Evolutionary conservation across 345 rosid species (phyloP).

Genomic region (Odontarrhena argentea): DNA sequence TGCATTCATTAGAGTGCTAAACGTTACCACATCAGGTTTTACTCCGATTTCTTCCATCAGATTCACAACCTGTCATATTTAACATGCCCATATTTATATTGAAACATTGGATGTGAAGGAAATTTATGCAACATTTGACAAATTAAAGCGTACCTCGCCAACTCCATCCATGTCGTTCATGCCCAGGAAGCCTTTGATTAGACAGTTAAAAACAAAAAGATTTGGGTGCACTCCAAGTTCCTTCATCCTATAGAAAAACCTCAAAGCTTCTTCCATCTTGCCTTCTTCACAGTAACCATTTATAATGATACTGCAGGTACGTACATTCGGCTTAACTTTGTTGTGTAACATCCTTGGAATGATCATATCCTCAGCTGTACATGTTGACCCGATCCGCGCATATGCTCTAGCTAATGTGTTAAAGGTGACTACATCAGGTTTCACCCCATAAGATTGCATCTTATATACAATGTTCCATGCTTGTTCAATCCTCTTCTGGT

Average conservation of each 20-base stretch:
- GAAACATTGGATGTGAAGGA: neutral
- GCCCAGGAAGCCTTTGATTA: conserved; percentile 80
- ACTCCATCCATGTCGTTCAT: conserved; percentile 66
- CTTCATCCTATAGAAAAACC: conserved; percentile 76
- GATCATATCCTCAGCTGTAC: conserved; percentile 73
- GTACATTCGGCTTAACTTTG: conserved; percentile 68
- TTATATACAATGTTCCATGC: conserved; percentile 77
- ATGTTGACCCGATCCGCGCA: conserved; percentile 59
- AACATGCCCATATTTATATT: neutral
- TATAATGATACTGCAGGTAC: conserved; percentile 78
- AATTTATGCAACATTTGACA: neutral
- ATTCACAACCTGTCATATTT: conserved; percentile 52
- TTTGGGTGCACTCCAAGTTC: conserved; percentile 85
- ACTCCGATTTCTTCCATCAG: conserved; percentile 72
- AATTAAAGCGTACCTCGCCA: conserved; percentile 55
- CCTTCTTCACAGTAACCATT: conserved; percentile 88
- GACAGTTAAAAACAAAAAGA: conserved; percentile 77
- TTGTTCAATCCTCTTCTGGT: conserved; percentile 57
- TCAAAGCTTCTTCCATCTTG: conserved; percentile 71
- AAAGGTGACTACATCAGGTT: conserved; percentile 83
- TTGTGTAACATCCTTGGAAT: conserved; percentile 68
- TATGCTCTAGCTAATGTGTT: conserved; percentile 81
- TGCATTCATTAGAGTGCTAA: conserved; percentile 90
- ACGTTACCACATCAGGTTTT: conserved; percentile 80
- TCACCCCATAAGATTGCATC: conserved; percentile 68